A percentile compares a stretch with the other conserved stretches of the same genome.
Conservation (phyloP, 2,329 filamentous ascomycete genomes). For the Cladobotryum protrusum region DNA sequence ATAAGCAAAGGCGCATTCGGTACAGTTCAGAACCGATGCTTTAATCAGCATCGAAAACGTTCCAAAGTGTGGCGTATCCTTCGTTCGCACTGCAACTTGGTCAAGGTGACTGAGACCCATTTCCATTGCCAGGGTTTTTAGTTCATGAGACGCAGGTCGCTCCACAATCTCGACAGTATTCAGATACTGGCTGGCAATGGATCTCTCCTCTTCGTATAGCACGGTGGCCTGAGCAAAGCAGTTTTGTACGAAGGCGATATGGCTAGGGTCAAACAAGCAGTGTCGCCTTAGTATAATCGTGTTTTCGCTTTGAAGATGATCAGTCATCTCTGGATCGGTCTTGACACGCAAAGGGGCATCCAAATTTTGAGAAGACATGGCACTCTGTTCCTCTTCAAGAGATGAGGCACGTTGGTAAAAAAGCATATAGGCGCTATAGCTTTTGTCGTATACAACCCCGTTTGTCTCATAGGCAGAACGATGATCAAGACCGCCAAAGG, state of each 20-base stretch:
- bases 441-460: conserved; percentile 54
- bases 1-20: conserved; percentile 50
- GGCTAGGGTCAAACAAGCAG: conserved; percentile 68
- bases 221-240: conserved; percentile 53
- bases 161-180: background rate
- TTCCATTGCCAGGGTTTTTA: conserved; percentile 46
- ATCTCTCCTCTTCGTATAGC: conserved; percentile 28
- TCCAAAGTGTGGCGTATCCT: conserved; percentile 59
- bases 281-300: conserved; percentile 67
- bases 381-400: conserved; percentile 48
- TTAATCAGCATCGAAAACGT: conserved; percentile 45
- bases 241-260: conserved; percentile 59
- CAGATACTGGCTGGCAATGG: background rate
- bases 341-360: conserved; percentile 35
- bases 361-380: conserved; percentile 29
- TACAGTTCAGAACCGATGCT: conserved; percentile 42
- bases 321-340: conserved; percentile 40
- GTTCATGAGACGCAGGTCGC: conserved; percentile 14
- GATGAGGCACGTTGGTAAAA: conserved; percentile 83
- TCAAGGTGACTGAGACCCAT: conserved; percentile 62
- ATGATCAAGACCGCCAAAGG: conserved; percentile 69
- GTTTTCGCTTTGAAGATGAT: conserved; percentile 67
- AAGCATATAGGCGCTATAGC: conserved; percentile 91
- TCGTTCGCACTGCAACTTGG: conserved; percentile 66
- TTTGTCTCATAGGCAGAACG: conserved; percentile 40